These are phyloP conservation scores for Trichoderma aggressivum DNA, from an alignment of 2,329 filamentous ascomycete genomes.

Conservation along the genomic window DNA sequence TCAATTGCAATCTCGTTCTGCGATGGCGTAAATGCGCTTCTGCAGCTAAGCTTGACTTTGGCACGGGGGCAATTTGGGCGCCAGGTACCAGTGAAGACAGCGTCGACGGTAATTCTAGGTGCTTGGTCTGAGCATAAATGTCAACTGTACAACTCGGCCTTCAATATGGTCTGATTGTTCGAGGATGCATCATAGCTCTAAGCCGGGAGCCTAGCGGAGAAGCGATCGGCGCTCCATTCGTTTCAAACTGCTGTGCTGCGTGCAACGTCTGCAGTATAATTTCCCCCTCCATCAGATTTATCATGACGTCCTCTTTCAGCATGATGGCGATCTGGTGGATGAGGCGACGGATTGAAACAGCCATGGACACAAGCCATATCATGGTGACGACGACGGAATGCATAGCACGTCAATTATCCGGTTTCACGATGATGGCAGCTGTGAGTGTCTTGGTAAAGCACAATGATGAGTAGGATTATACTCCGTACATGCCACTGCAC, in stretches of 20 bases:
- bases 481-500: not conserved
- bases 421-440: not conserved
- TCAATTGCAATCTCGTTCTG: not conserved
- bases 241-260: not conserved
- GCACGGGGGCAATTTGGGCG: not conserved
- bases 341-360: not conserved
- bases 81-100: not conserved
- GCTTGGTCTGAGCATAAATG: not conserved
- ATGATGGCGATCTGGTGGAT: not conserved
- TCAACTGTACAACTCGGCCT: not conserved
- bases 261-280: not conserved
- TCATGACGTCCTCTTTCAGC: conserved; percentile 13
- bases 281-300: not conserved
- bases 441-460: not conserved
- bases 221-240: conserved; percentile 1
- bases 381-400: not conserved
- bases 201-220: not conserved
- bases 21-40: not conserved
- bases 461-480: not conserved
- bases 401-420: not conserved
- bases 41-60: not conserved
- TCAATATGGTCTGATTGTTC: not conserved
- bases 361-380: not conserved
- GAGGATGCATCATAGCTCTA: conserved; percentile 4
- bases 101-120: not conserved